Conservation (phyloP, 257 asterid species). For the Nicotiana noctiflora region DNA sequence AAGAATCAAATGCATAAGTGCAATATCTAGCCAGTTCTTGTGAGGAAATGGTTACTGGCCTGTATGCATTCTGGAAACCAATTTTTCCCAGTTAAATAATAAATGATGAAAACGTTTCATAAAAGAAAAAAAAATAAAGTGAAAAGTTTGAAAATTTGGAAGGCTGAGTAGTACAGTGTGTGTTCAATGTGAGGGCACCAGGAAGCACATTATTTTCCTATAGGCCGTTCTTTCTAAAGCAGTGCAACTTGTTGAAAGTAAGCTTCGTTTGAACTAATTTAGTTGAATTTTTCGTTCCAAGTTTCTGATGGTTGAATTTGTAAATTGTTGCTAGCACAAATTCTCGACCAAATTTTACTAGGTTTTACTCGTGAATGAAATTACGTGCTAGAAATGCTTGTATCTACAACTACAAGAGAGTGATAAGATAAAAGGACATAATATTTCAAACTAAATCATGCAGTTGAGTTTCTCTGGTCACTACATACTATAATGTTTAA, state of each 20-base stretch:
- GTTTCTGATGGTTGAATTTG: background rate
- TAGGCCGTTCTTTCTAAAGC: background rate
- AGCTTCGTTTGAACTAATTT: background rate
- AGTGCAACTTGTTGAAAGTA: background rate
- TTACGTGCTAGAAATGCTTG: background rate
- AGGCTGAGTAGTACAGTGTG: background rate
- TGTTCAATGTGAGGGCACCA: constrained; percentile 8
- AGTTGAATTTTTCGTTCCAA: background rate
- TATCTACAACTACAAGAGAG: background rate
- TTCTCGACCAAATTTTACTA: background rate
- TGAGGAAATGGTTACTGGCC: background rate
- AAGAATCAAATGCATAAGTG: background rate
- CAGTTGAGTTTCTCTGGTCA: background rate
- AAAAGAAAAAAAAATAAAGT: background rate
- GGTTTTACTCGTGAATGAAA: background rate
- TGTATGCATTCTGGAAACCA: background rate
- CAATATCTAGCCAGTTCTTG: background rate
- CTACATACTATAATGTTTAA: background rate
- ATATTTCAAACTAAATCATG: background rate
- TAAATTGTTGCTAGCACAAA: background rate
- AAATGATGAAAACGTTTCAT: background rate
- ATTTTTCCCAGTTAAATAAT: background rate
- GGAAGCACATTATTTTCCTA: background rate
- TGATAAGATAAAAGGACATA: background rate
- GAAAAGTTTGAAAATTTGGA: background rate